phyloP scores from a whole-genome alignment of 805 yeast species.

The Yarrowia alimentaria region DNA sequence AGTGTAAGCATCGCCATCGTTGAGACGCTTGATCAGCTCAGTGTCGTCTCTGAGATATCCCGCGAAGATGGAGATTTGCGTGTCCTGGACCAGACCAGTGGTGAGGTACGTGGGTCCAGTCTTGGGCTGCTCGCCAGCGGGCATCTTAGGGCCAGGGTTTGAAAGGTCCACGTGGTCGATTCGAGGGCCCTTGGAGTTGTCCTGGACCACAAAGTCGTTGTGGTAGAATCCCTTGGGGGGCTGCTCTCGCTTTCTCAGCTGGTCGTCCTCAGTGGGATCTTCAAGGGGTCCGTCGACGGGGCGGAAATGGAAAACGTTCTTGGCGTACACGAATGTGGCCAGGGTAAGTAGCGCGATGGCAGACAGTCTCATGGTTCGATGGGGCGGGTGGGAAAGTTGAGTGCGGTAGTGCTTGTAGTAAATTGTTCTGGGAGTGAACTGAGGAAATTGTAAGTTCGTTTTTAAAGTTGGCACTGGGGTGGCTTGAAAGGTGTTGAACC shows the following conservation, averaged over 20 bases:
- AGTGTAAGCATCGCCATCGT: constrained; percentile 44
- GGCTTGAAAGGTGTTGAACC: too few species aligned
- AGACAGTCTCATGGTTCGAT: constrained; percentile 1
- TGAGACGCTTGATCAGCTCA: constrained; percentile 50
- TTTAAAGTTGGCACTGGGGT: too few species aligned
- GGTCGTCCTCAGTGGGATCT: constrained; percentile 5
- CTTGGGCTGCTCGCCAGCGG: constrained; percentile 37
- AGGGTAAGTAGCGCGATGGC: constrained; percentile 1
- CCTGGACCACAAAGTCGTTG: constrained; percentile 19
- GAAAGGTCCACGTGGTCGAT: constrained; percentile 25
- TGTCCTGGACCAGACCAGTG: constrained; percentile 43
- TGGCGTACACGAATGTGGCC: constrained; percentile 16
- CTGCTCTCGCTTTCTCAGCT: constrained; percentile 7
- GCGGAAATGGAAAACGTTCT: constrained; percentile 5
- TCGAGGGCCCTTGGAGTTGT: constrained; percentile 7
- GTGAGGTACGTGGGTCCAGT: constrained; percentile 39
- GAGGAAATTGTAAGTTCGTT: too few species aligned
- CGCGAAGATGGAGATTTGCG: constrained; percentile 59
- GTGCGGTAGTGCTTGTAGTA: too few species aligned
- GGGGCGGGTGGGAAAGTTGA: background rate
- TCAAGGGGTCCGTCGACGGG: constrained; percentile 21
- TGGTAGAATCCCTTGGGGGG: constrained; percentile 15
- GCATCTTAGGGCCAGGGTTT: constrained; percentile 10
- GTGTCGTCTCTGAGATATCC: constrained; percentile 66
- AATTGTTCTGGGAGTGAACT: too few species aligned